A percentile compares a stretch with the other conserved stretches of the same genome.
phyloP scores from a whole-genome alignment of 2,329 filamentous ascomycete genomes.

The Xylariaceae sp. region DNA sequence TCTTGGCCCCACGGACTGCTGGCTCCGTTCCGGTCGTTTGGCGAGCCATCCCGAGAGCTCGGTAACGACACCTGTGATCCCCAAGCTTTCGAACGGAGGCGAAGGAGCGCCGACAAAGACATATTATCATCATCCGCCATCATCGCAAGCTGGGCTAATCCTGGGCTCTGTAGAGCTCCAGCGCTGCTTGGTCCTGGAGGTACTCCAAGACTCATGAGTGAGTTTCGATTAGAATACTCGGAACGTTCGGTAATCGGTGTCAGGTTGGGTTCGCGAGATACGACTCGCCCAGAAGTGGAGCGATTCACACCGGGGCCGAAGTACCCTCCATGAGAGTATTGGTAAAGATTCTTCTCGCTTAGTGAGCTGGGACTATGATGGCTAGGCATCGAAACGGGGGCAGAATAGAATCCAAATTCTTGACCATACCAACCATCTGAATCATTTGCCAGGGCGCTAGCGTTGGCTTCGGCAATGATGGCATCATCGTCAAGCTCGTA shows the following conservation, averaged over 20 bases:
- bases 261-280: slow-evolving; percentile 81
- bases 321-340: slow-evolving; percentile 79
- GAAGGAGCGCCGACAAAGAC: slow-evolving; percentile 67
- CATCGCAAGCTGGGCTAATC: slow-evolving; percentile 72
- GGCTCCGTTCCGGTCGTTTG: slow-evolving; percentile 38
- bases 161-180: slow-evolving; percentile 60
- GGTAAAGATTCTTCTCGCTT: slow-evolving; percentile 37
- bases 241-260: slow-evolving; percentile 95
- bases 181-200: slow-evolving; percentile 46
- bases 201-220: slow-evolving; percentile 69
- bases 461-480: slow-evolving; percentile 93
- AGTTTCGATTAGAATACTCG: slow-evolving; percentile 94
- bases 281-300: slow-evolving; percentile 67
- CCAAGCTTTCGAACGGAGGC: slow-evolving; percentile 71
- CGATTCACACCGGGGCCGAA: slow-evolving; percentile 75
- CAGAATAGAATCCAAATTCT: slow-evolving; percentile 93
- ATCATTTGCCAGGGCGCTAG: slow-evolving; percentile 86
- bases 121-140: slow-evolving; percentile 66
- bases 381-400: slow-evolving; percentile 35
- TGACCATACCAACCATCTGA: slow-evolving; percentile 92
- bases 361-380: slow-evolving; percentile 16
- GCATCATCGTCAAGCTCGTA: slow-evolving; percentile 76
- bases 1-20: slow-evolving; percentile 38
- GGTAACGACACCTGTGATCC: slow-evolving; percentile 72
- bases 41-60: slow-evolving; percentile 44